Conservation (phyloP, 495 filamentous ascomycete species). For the Hypoxylon perforatum region DNA sequence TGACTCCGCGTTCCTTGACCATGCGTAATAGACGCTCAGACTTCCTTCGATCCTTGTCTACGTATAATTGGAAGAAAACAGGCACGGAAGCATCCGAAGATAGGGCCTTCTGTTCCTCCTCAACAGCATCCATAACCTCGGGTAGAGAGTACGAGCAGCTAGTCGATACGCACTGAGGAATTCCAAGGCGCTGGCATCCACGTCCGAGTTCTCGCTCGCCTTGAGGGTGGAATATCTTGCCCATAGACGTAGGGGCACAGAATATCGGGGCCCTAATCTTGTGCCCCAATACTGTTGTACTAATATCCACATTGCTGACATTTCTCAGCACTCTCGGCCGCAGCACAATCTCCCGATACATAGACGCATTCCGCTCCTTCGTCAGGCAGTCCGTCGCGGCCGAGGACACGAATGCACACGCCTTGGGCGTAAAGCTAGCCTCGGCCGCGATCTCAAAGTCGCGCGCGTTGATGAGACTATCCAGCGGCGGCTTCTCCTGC, state of each 20-base stretch:
- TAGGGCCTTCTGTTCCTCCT: conserved; percentile 10
- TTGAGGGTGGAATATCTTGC: conserved; percentile 73
- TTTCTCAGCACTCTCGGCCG: conserved; percentile 79
- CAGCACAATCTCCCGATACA: conserved; percentile 74
- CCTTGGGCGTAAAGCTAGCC: conserved; percentile 71
- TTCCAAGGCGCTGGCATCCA: conserved; percentile 62
- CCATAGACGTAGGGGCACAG: conserved; percentile 80
- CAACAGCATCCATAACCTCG: conserved; percentile 66
- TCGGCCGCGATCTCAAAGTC: conserved; percentile 78
- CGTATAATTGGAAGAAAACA: conserved; percentile 86
- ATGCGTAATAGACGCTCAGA: conserved; percentile 71
- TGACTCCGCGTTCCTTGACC: conserved; percentile 68
- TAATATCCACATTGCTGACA: conserved; percentile 67
- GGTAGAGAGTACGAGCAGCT: conserved; percentile 74
- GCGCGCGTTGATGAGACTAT: conserved; percentile 74
- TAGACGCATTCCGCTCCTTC: conserved; percentile 58
- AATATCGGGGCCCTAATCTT: conserved; percentile 72
- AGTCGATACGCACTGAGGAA: conserved; percentile 72
- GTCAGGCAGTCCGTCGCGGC: conserved; percentile 83
- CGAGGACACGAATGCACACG: conserved; percentile 86
- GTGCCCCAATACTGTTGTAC: conserved; percentile 71
- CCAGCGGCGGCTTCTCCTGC: conserved; percentile 68
- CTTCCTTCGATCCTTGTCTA: conserved; percentile 76
- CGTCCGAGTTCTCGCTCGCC: conserved; percentile 78
- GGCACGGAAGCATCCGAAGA: conserved; percentile 32